phyloP scores from a whole-genome alignment of 2,329 filamentous ascomycete species.

The Simplicillium aogashimaense region DNA sequence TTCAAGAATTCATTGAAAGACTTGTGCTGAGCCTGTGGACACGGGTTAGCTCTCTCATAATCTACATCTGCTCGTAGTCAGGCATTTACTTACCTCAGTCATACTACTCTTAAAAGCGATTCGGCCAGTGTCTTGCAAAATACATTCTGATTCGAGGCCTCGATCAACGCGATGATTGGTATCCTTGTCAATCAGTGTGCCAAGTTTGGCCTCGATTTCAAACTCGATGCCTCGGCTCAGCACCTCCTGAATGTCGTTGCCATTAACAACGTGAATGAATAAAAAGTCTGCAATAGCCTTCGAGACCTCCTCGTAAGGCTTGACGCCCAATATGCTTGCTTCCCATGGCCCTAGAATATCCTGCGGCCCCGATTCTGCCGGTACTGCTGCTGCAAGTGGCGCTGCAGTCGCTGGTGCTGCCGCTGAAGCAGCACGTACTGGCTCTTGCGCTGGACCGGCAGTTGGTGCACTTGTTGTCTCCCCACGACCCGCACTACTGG shows the following conservation, averaged over 20 bases:
- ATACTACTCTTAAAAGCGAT: conserved; percentile 78
- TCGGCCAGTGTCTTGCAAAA: conserved; percentile 51
- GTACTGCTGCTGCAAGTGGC: conserved; percentile 11
- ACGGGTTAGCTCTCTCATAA: conserved; percentile 9
- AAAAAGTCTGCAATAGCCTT: conserved; percentile 73
- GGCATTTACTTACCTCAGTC: conserved; percentile 59
- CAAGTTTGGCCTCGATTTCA: conserved; percentile 92
- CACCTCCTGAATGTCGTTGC: conserved; percentile 55
- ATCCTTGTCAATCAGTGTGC: conserved; percentile 65
- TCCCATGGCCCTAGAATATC: conserved; percentile 50
- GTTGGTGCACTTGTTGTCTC: conserved; percentile 25
- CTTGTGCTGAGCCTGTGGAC: conserved; percentile 62
- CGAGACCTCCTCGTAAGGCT: conserved; percentile 66
- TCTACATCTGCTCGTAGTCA: not conserved
- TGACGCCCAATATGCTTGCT: conserved; percentile 56
- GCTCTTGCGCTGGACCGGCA: conserved; percentile 5
- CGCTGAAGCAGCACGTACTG: not conserved
- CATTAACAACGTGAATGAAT: conserved; percentile 58
- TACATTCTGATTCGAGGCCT: conserved; percentile 58
- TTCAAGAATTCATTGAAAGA: conserved; percentile 81
- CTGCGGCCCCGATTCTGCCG: conserved; percentile 17
- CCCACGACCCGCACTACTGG: conserved; percentile 36
- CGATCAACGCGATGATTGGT: conserved; percentile 60
- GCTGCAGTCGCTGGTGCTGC: not conserved
- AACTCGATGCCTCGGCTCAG: conserved; percentile 59